Evolutionary conservation across 2,329 filamentous ascomycete species (phyloP).

Genomic region (Amauroascus niger): DNA sequence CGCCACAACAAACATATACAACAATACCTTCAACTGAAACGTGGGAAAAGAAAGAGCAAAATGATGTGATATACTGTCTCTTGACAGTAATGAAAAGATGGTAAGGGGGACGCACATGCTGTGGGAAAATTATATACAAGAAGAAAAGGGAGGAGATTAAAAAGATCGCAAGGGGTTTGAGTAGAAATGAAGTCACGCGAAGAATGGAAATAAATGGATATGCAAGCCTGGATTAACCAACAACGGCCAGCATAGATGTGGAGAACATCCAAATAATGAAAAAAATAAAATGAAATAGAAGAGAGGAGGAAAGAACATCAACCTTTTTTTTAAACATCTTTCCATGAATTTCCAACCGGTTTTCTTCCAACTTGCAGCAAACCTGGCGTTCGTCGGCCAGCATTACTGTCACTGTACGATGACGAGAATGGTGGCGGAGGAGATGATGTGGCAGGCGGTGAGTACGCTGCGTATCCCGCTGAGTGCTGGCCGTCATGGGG

Average conservation of each 20-base stretch:
- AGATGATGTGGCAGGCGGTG: slow-evolving; percentile 10
- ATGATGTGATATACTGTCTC: too few species aligned
- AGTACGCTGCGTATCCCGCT: slow-evolving; percentile 13
- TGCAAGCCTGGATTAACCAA: too few species aligned
- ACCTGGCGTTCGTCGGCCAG: slow-evolving; percentile 7
- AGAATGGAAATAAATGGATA: too few species aligned
- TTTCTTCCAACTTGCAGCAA: slow-evolving; percentile 14
- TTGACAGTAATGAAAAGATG: neutral
- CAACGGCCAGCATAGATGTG: too few species aligned
- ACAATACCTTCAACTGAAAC: too few species aligned
- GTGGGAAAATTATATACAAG: neutral
- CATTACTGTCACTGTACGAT: slow-evolving; percentile 8
- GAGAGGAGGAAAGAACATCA: neutral
- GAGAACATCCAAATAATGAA: neutral
- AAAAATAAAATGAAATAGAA: neutral
- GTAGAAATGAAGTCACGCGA: too few species aligned
- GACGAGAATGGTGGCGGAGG: slow-evolving; percentile 16
- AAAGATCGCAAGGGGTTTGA: too few species aligned
- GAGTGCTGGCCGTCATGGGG: neutral
- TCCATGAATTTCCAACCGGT: slow-evolving; percentile 15
- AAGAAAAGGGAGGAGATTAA: neutral
- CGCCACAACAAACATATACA: too few species aligned
- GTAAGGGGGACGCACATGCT: neutral
- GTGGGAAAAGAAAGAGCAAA: too few species aligned
- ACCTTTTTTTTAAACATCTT: slow-evolving; percentile 10